Evolutionary conservation across 106 monocot species (phyloP), one percentile per base, ranked within the genome.

Genomic region (Platanthera guangdongensis): DNA sequence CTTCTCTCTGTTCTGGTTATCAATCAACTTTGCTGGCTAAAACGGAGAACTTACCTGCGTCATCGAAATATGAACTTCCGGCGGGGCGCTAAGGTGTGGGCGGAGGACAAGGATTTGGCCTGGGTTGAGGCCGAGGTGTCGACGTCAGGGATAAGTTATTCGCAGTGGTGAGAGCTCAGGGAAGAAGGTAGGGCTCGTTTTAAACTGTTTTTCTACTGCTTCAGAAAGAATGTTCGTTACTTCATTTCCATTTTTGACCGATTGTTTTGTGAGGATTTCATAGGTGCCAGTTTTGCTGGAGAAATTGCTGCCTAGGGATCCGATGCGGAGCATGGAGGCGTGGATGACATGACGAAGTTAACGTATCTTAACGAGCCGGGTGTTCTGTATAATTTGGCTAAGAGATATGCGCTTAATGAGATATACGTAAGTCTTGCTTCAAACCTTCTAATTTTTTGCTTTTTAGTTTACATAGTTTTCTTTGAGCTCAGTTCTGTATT

Each of bases 321-420:
- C 91, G 11, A 88, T 22, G 86, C 80, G 4, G 86, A 88, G 54
- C 86, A 82, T 51, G 88, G 88, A 14, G 88, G 91, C 9, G 91
- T 86, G 65, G 88, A 91, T 74, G 91, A 91, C 78, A 91, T 91
- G 91, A 88, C 88, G n/a, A 91, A 88, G 59, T 74, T 91, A 9
- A 84, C 91, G 0, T 88, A 88, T 72, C 85, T 91, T 5, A 84
- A 86, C 54, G 91, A 91, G 55, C 91, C 91, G 0, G 91, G 88
- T 14, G 91, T 91, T 54, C 78, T 91, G 7, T 88, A 91, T 76
- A 91, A 91, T 52, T 80, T 91, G 57, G 76, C 83, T 0, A 84
- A 85, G 75, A 77, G 90, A 83, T 90, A 90, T 39, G 78, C 81
- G 0, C 85, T 87, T 32, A 90, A 90, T 53, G 90, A 90, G 81